phyloP scores from a whole-genome alignment of 1,139 yeast genomes.

The Scheffersomyces parashehatae region DNA sequence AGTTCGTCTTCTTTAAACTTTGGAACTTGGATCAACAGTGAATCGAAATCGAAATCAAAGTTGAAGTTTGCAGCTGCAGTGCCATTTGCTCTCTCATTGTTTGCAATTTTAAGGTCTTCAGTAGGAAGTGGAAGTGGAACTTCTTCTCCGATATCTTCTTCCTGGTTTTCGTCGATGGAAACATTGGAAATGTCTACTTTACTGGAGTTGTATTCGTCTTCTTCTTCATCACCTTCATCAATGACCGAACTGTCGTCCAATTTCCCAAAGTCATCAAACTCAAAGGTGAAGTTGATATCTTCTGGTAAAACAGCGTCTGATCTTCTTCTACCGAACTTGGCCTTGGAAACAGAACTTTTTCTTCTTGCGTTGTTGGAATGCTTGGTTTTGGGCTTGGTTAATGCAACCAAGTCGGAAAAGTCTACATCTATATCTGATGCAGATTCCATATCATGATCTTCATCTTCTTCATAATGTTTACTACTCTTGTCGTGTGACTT shows the following conservation, averaged over 20 bases:
- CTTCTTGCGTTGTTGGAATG: constrained; percentile 12
- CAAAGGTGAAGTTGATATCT: constrained; percentile 58
- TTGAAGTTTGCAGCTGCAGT: constrained; percentile 14
- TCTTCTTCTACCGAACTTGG: constrained; percentile 39
- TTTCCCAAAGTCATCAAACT: constrained; percentile 42
- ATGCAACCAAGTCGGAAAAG: constrained; percentile 11
- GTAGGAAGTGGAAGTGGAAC: constrained; percentile 20
- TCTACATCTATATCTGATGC: constrained; percentile 3
- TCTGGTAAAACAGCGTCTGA: constrained; percentile 46
- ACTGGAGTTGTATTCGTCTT: constrained; percentile 11
- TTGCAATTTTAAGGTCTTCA: background rate
- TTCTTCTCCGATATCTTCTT: constrained; percentile 76
- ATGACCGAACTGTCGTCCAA: constrained; percentile 14
- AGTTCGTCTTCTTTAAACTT: constrained; percentile 53
- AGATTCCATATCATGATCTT: constrained; percentile 3
- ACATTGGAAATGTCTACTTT: constrained; percentile 22
- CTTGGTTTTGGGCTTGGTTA: constrained; percentile 8
- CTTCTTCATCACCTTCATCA: constrained; percentile 21
- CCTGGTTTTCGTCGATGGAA: constrained; percentile 21
- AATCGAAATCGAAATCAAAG: constrained; percentile 40
- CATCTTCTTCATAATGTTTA: constrained; percentile 2
- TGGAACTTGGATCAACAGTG: constrained; percentile 47
- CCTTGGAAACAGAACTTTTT: constrained; percentile 21
- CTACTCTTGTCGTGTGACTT: constrained; percentile 9
- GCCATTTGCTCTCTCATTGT: constrained; percentile 3